phyloP scores from a whole-genome alignment of 163 green algal genomes.

The Coccomyxa subellipsoidea region DNA sequence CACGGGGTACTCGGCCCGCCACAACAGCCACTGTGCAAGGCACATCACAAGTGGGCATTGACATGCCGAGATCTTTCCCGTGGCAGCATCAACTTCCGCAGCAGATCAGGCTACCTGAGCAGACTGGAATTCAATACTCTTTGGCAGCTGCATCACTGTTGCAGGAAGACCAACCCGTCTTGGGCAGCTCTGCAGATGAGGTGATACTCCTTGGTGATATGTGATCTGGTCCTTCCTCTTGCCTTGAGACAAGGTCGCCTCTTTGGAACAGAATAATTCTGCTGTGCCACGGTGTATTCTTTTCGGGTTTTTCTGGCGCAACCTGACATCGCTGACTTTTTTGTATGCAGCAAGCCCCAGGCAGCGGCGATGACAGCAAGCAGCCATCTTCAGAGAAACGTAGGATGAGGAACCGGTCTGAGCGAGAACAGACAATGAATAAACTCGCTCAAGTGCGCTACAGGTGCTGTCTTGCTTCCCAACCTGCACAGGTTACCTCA shows the following conservation, averaged over 20 bases:
- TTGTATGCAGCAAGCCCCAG: neutral
- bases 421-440: neutral
- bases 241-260: no score
- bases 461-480: neutral
- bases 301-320: no score
- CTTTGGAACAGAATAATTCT: no score
- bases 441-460: slow-evolving; percentile 4
- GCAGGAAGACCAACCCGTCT: neutral
- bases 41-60: neutral
- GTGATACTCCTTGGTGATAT: no score
- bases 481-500: no score
- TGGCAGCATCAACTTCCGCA: neutral
- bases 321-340: no score
- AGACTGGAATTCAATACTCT: neutral
- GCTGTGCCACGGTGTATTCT: no score
- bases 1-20: no score
- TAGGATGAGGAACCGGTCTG: neutral
- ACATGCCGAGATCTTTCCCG: neutral
- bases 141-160: neutral
- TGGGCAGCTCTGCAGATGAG: neutral
- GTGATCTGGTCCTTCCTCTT: no score
- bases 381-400: neutral
- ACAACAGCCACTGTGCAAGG: neutral
- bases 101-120: neutral
- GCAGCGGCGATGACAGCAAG: neutral